Conservation (phyloP, 306 rosid genomes). For the Morella rubra region DNA sequence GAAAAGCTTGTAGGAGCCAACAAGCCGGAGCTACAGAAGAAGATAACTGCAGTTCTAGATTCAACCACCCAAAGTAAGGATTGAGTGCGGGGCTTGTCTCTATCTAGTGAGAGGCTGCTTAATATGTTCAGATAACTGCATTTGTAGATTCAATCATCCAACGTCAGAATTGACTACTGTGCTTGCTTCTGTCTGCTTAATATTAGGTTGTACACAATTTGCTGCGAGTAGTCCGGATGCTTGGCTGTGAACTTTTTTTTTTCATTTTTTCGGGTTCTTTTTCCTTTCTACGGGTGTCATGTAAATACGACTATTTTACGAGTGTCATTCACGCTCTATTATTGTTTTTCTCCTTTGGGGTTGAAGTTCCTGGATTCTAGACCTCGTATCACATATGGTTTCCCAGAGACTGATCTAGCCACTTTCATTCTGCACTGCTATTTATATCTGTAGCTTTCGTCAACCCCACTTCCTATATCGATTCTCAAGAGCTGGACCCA, state of each 20-base stretch:
- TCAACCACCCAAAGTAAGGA: conserved; percentile 26
- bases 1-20: conserved; percentile 99
- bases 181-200: too few relatives aligned
- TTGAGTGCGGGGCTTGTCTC: conserved; percentile 27
- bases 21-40: conserved; percentile 85
- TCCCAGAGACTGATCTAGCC: not conserved
- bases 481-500: not conserved
- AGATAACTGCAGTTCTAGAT: conserved; percentile 56
- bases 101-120: conserved; percentile 6
- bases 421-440: not conserved
- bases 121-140: too few relatives aligned
- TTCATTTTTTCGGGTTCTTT: conserved; percentile 25
- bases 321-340: not conserved
- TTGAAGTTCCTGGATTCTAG: conserved; percentile 2
- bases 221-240: conserved; percentile 16
- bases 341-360: not conserved
- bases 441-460: not conserved
- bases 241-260: conserved; percentile 34
- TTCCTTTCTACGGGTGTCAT: not conserved
- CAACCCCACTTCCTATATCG: not conserved
- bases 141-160: too few relatives aligned
- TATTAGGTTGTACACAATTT: conserved; percentile 9
- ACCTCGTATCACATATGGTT: not conserved
- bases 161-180: too few relatives aligned
- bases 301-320: conserved; percentile 19